Conservation (phyloP, 1,284 basidiomycete genomes). For the Butyriboletus appendiculatus region DNA sequence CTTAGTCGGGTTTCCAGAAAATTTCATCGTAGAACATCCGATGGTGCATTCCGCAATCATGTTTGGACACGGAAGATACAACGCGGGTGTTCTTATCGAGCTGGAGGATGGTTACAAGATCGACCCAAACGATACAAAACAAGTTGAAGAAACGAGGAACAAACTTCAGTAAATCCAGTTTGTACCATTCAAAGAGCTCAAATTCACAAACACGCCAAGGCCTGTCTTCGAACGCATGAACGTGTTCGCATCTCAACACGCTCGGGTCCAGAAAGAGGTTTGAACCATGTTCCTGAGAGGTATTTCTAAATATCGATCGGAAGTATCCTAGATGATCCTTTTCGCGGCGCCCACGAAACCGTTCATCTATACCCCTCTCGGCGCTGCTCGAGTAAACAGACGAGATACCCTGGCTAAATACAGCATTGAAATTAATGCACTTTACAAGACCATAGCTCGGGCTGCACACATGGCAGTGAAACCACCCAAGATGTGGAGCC, state of each 20-base stretch:
- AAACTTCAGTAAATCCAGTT: conserved; percentile 16
- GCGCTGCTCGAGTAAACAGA: conserved; percentile 6
- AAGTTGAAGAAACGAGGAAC: conserved; percentile 12
- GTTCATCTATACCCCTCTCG: conserved; percentile 10
- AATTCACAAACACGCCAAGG: conserved; percentile 26
- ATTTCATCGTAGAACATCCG: conserved; percentile 16
- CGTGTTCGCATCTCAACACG: conserved; percentile 41
- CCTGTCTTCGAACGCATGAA: conserved; percentile 41
- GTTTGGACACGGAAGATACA: conserved; percentile 42
- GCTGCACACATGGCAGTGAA: conserved; percentile 3
- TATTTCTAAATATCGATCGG: not conserved
- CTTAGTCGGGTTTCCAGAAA: conserved; percentile 10
- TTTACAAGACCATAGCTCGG: conserved; percentile 9
- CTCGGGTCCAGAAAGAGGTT: conserved; percentile 44
- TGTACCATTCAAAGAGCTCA: not conserved
- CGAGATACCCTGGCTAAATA: conserved; percentile 13
- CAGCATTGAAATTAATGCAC: conserved; percentile 14
- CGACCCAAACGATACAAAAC: conserved; percentile 21
- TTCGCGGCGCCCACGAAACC: conserved; percentile 14
- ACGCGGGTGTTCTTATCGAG: conserved; percentile 41
- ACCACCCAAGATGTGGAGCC: conserved; percentile 19
- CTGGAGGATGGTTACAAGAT: conserved; percentile 28
- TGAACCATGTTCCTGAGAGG: not conserved
- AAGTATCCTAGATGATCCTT: conserved; percentile 17
- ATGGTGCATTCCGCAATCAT: conserved; percentile 29